Evolutionary conservation across 1,139 yeast genomes (phyloP), one percentile per base, ranked within the genome.

Genomic region (Yamadazyma triangularis): DNA sequence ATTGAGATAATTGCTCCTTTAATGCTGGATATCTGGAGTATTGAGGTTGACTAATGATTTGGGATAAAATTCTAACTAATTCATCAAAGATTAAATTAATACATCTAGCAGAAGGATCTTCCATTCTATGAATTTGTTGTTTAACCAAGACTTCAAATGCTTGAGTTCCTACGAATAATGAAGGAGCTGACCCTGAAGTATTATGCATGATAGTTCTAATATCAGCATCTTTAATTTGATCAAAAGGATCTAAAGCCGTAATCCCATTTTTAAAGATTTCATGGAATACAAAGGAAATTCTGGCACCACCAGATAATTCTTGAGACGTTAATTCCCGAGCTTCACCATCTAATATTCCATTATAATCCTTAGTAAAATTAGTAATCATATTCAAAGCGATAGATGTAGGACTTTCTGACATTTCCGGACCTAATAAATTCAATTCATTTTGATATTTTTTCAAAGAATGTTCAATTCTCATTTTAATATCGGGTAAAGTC

Each of bases 171-270:
- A 91, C 98, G 62, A 91, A 91, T 48, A 91, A 70, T 4, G 96
- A 85, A n/a, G 98, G 98, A 1, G 96, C 87, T 12, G 96, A 83
- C 52, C 98, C 98, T 10, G 96, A 84, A 27, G 96, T 86, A 58
- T 91, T 91, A 66, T 89, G 87, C 89, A 83, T 82, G 37, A 91
- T 89, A n/a, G 98, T 91, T 60, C 98, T 79, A 47, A 93, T 93
- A 56, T 91, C 99, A 21, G 86, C 84, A 56, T 91, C 98, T 64
- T 88, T 89, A 51, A 91, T 89, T 58, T 89, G 95, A 55, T 91
- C 98, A 58, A 86, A 93, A 34, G 99, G 99, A 57, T 93, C 98
- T 38, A 91, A 70, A 0, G 97, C 86, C 53, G 79, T 78, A 38
- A 91, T 77, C 60, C 98, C 98, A 55, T 86, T 88, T 55, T 89